These are phyloP conservation scores for Colletotrichum spinosum DNA, from an alignment of 2,329 filamentous ascomycete species.

Conservation along the genomic window DNA sequence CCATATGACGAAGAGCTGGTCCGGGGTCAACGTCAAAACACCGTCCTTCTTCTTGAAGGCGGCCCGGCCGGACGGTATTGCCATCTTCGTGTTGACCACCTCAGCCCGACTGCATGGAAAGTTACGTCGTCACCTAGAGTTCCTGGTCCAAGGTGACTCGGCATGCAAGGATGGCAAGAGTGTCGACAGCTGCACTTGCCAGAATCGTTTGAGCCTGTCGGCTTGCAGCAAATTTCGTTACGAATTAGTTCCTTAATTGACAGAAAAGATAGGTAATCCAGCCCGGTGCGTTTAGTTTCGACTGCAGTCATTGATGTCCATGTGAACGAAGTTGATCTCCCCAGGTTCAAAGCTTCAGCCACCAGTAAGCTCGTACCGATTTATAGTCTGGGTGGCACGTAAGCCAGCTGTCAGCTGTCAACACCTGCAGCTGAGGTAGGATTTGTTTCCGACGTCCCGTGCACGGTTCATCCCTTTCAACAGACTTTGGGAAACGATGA, in stretches of 20 bases:
- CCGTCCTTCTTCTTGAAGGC: slow-evolving; percentile 98
- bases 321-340: slow-evolving; percentile 14
- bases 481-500: no score
- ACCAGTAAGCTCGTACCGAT: slow-evolving; percentile 11
- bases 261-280: no score
- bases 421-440: no score
- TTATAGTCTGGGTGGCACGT: slow-evolving; percentile 7
- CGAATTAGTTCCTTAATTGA: no score
- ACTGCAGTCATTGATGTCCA: no score
- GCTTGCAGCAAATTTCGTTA: no score
- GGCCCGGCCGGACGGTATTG: slow-evolving; percentile 72
- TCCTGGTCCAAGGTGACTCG: neutral
- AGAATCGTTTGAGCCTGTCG: no score
- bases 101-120: neutral
- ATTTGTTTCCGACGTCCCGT: no score
- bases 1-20: slow-evolving; percentile 84
- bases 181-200: no score
- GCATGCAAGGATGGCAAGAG: slow-evolving; percentile 11
- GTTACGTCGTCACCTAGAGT: no score
- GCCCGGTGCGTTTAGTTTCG: slow-evolving; percentile 6
- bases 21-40: slow-evolving; percentile 78
- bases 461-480: no score
- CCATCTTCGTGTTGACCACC: slow-evolving; percentile 55
- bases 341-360: slow-evolving; percentile 25
- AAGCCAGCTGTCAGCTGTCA: no score